A percentile compares a stretch with the other conserved stretches of the same genome.
These are phyloP conservation scores for Rhododendron kiyosumense DNA, from an alignment of 148 eudicot species.

Conservation along the genomic window DNA sequence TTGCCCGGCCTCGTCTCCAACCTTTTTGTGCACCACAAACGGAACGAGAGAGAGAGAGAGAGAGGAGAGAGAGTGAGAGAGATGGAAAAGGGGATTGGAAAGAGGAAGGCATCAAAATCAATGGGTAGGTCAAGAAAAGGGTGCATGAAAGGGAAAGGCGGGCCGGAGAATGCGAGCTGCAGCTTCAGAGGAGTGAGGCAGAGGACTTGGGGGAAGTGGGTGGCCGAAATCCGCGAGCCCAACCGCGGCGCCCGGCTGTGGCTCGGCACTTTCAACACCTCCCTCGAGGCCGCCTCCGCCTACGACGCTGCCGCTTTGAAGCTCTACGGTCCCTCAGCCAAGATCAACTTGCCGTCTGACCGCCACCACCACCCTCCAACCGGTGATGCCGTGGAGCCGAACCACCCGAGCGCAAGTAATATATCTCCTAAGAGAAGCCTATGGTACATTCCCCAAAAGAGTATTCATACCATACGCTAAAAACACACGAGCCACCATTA, in stretches of 20 bases:
- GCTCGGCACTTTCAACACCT: conserved; percentile 15
- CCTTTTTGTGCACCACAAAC: neutral
- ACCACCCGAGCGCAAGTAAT: neutral
- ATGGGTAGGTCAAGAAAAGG: conserved; percentile 11
- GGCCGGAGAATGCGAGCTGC: conserved; percentile 15
- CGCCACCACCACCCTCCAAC: neutral
- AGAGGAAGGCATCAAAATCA: neutral
- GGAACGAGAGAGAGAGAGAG: neutral
- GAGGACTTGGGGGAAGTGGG: conserved; percentile 17
- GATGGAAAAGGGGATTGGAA: neutral
- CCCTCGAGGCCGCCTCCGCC: conserved; percentile 5
- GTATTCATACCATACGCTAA: too few species aligned
- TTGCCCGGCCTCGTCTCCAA: neutral
- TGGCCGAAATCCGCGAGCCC: conserved; percentile 14
- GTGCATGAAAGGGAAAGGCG: conserved; percentile 22
- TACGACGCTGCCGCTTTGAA: conserved; percentile 1
- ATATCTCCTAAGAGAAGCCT: neutral
- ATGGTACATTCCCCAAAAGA: too few species aligned
- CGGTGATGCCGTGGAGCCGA: neutral
- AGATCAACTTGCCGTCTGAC: conserved; percentile 9
- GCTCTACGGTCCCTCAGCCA: conserved; percentile 14
- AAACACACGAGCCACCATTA: too few species aligned
- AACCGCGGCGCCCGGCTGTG: conserved; percentile 7
- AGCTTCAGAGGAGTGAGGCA: conserved; percentile 16
- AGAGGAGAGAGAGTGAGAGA: neutral